These are phyloP conservation scores for Ophiostoma piceae DNA, from an alignment of 2,329 filamentous ascomycete genomes.

Conservation along the genomic window DNA sequence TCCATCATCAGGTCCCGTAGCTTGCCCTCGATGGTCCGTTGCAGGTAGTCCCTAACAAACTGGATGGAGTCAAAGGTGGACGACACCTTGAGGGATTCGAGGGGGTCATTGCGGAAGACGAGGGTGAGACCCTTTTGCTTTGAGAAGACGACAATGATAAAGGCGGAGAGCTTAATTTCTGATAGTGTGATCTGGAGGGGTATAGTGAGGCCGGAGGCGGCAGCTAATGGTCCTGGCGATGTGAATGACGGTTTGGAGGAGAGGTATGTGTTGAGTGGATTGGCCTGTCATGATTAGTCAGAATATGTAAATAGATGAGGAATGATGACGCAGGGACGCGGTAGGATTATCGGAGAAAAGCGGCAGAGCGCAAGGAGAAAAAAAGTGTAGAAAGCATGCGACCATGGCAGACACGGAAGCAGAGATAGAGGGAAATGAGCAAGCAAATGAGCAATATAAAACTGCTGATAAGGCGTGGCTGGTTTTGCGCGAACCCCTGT, in stretches of 20 bases:
- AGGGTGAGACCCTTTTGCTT: slow-evolving; percentile 94
- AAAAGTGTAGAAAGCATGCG: slow-evolving; percentile 6
- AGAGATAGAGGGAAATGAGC: slow-evolving; percentile 8
- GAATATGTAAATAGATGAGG: slow-evolving; percentile 32
- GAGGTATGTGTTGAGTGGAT: slow-evolving; percentile 93
- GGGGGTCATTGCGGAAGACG: slow-evolving; percentile 95
- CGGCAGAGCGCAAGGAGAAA: slow-evolving; percentile 26
- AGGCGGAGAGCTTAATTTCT: slow-evolving; percentile 90
- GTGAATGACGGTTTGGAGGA: slow-evolving; percentile 88
- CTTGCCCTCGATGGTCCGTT: slow-evolving; percentile 92
- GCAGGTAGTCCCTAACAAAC: slow-evolving; percentile 94
- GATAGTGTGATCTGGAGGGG: slow-evolving; percentile 96
- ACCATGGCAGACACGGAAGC: not conserved
- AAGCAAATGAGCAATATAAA: slow-evolving; percentile 21
- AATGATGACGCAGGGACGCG: slow-evolving; percentile 27
- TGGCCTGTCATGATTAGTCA: slow-evolving; percentile 55
- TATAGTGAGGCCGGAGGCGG: slow-evolving; percentile 87
- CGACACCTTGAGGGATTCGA: slow-evolving; percentile 96
- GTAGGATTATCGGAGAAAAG: slow-evolving; percentile 23
- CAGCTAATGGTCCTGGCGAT: slow-evolving; percentile 85
- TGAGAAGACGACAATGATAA: slow-evolving; percentile 96
- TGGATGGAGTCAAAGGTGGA: slow-evolving; percentile 99
- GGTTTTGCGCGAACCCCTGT: slow-evolving; percentile 21
- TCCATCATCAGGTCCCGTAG: slow-evolving; percentile 95
- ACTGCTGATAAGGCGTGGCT: not conserved